Percentiles rank a stretch among this genome's conserved stretches.
Evolutionary conservation across 2,329 filamentous ascomycete species (phyloP).

Genomic region (Pseudocercospora crystallina): DNA sequence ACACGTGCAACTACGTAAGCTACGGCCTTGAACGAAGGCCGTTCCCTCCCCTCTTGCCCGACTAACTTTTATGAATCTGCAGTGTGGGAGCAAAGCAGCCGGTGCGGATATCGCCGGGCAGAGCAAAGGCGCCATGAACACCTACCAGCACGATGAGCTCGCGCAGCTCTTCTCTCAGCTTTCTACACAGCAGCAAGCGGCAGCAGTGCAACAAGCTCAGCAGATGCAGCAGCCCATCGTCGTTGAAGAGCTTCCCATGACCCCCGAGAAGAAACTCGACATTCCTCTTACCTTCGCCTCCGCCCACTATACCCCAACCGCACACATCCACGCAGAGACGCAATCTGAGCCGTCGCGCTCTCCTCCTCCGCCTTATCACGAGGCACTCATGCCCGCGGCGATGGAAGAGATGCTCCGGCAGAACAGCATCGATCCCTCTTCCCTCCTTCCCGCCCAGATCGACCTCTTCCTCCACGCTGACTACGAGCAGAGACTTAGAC

Average conservation of each 20-base stretch:
- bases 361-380: slow-evolving; percentile 34
- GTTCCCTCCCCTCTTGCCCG: slow-evolving; percentile 8
- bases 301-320: slow-evolving; percentile 80
- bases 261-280: slow-evolving; percentile 21
- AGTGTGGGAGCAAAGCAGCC: slow-evolving; percentile 45
- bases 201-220: slow-evolving; percentile 25
- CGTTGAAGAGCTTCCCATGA: slow-evolving; percentile 19
- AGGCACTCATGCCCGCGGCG: slow-evolving; percentile 29
- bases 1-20: slow-evolving; percentile 49
- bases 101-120: slow-evolving; percentile 47
- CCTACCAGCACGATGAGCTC: slow-evolving; percentile 75
- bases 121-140: slow-evolving; percentile 45
- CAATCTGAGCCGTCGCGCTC: slow-evolving; percentile 32
- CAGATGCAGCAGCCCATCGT: slow-evolving; percentile 12
- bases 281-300: slow-evolving; percentile 69
- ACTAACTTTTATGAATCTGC: slow-evolving; percentile 26
- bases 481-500: slow-evolving; percentile 66
- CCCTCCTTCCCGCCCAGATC: slow-evolving; percentile 72
- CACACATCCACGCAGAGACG: slow-evolving; percentile 58
- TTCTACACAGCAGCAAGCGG: slow-evolving; percentile 52
- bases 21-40: slow-evolving; percentile 23
- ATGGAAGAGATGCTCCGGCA: slow-evolving; percentile 54
- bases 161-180: slow-evolving; percentile 70
- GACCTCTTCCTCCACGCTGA: slow-evolving; percentile 77
- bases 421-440: slow-evolving; percentile 68